Evolutionary conservation across 352 stramenopile genomes (phyloP), one percentile per base, ranked within the genome.

Genomic region (Peronospora destructor): DNA sequence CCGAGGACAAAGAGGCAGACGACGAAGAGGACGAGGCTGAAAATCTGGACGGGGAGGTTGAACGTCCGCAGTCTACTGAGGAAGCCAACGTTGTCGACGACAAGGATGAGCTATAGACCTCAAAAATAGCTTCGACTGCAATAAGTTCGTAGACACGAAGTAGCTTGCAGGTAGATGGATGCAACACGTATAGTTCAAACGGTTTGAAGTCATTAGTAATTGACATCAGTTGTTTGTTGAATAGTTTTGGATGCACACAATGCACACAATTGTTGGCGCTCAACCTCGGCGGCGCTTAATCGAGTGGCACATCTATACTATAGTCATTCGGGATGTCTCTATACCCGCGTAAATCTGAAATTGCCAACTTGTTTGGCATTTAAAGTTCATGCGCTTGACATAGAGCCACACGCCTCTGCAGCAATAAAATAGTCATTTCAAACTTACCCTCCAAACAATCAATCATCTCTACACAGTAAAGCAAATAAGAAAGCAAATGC

Each of bases 21-120:
- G 78, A 82, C 1, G 62, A 84, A 12, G 56, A 66, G 12, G 65
- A 50, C 12, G 59, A 68, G 16, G 42, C 49, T 10, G 59, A 62
- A 25, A 46, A 68, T 13, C 43, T 76, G 29, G 64, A 78, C 21
- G 56, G 70, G 19, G 91, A 98, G 59, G 91, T 97, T 32, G 91
- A 98, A 46, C 66, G 78, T 29, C 56, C 64, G 25, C 45, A 61
- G 6, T 59, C 58, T n/a, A 26, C 34, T 21, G 61, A 62, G 34
- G 51, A 61, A 28, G 46, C 52, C 12, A 54, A 53, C 25, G 50
- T 48, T 45, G 42, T 51, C 50, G 59, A 49, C n/a, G 71, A 82
- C 40, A 88, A 88, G 57, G 80, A 91, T 45, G 80, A 91, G 53
- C 46, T 91, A 61, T 91, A 81, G 21, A 40, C 11, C 42, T 33